Conservation (phyloP, 129 eudicot species). For the Centella asiatica region DNA sequence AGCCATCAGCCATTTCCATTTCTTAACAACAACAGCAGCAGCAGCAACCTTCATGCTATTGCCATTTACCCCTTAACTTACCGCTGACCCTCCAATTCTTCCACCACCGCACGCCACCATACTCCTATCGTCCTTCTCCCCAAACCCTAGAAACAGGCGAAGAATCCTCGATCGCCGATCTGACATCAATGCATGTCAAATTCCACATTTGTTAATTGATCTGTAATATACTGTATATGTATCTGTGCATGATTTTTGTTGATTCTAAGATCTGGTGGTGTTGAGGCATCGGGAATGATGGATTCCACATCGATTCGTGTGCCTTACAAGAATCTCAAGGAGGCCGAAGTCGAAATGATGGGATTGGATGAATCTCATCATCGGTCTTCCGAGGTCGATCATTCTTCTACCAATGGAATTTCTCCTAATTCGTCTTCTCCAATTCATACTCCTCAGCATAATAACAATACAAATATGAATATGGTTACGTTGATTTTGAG, state of each 20-base stretch:
- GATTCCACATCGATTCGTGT: conserved; percentile 68
- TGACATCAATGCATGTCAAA: background rate
- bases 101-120: no score
- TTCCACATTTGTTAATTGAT: background rate
- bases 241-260: background rate
- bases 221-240: background rate
- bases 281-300: conserved; percentile 22
- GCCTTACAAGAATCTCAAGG: conserved; percentile 66
- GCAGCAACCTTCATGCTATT: no score
- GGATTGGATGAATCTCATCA: conserved; percentile 25
- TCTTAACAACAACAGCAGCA: no score
- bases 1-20: no score
- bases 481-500: conserved; percentile 62
- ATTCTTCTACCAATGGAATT: conserved; percentile 20
- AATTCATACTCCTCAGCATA: conserved; percentile 12
- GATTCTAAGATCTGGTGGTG: background rate
- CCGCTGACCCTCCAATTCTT: no score
- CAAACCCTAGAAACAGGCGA: background rate
- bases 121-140: background rate
- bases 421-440: conserved; percentile 18
- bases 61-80: no score
- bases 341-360: conserved; percentile 58
- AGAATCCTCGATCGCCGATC: conserved; percentile 3
- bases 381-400: conserved; percentile 5
- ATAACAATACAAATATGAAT: conserved; percentile 13